Percentiles rank a stretch among this genome's conserved stretches.
Conservation (phyloP, 225 moss, liverwort and hornwort genomes). For the Pseudoscleropodium purum region DNA sequence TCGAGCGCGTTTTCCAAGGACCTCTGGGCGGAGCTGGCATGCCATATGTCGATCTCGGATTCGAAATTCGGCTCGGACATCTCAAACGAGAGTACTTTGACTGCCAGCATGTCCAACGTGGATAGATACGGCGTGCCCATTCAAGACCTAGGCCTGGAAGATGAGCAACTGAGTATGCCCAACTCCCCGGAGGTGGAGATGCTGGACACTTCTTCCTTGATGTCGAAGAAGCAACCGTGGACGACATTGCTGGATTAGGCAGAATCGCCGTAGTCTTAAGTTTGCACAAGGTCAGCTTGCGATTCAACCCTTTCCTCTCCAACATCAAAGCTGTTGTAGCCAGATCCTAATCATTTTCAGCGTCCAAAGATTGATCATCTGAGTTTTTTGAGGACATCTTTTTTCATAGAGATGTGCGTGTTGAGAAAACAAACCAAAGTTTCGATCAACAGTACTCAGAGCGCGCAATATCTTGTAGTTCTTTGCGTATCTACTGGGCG, state of each 20-base stretch:
- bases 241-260: constrained; percentile 8
- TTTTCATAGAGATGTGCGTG: background rate
- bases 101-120: constrained; percentile 5
- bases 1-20: constrained; percentile 26
- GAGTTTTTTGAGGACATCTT: constrained; percentile 10
- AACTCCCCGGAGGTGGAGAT: constrained; percentile 41
- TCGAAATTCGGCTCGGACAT: constrained; percentile 30
- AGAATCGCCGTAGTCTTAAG: background rate
- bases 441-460: constrained; percentile 5
- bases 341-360: background rate
- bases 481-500: background rate
- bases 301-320: background rate
- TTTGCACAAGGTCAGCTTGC: background rate
- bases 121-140: constrained; percentile 1
- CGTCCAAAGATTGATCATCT: constrained; percentile 1
- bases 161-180: background rate
- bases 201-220: constrained; percentile 36
- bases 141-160: constrained; percentile 6
- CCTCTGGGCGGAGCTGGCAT: constrained; percentile 43
- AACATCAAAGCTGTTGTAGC: background rate
- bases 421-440: background rate
- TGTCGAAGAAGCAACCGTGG: constrained; percentile 48
- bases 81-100: constrained; percentile 34
- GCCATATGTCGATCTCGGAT: constrained; percentile 42
- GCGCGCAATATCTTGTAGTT: background rate